Evolutionary conservation across 2,329 filamentous ascomycete genomes (phyloP).

Genomic region (Chrysoporthe deuterocubensis): DNA sequence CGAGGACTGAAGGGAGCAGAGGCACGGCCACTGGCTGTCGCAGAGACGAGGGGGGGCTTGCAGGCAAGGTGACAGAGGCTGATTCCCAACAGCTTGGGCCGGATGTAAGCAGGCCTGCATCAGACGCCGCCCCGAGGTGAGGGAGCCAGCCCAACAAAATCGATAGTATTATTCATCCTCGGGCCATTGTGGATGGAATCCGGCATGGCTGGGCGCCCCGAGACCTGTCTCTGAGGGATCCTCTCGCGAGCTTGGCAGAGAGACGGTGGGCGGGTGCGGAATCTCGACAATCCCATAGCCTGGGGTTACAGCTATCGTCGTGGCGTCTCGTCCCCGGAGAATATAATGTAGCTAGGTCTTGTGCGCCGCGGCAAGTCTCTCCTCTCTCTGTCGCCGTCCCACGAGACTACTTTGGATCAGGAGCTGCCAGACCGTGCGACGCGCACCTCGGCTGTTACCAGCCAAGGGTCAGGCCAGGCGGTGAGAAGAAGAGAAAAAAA

Average conservation of each 20-base stretch:
- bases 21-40: background rate
- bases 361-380: background rate
- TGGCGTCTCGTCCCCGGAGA: background rate
- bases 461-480: background rate
- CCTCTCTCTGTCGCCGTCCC: too few relatives aligned
- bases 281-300: background rate
- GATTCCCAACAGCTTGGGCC: constrained; percentile 14
- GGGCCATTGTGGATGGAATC: background rate
- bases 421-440: background rate
- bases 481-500: background rate
- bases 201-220: too few relatives aligned
- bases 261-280: background rate
- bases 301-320: background rate
- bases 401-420: background rate
- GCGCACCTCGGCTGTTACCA: constrained; percentile 14
- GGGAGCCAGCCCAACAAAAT: constrained; percentile 15
- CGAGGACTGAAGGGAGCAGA: background rate
- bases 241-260: background rate
- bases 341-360: background rate
- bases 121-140: background rate
- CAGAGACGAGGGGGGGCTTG: too few relatives aligned
- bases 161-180: background rate
- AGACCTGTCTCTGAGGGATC: background rate
- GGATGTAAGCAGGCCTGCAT: constrained; percentile 23
- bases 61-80: background rate